phyloP scores from a whole-genome alignment of 2,329 filamentous ascomycete species.

The Furcasterigmium sp. region DNA sequence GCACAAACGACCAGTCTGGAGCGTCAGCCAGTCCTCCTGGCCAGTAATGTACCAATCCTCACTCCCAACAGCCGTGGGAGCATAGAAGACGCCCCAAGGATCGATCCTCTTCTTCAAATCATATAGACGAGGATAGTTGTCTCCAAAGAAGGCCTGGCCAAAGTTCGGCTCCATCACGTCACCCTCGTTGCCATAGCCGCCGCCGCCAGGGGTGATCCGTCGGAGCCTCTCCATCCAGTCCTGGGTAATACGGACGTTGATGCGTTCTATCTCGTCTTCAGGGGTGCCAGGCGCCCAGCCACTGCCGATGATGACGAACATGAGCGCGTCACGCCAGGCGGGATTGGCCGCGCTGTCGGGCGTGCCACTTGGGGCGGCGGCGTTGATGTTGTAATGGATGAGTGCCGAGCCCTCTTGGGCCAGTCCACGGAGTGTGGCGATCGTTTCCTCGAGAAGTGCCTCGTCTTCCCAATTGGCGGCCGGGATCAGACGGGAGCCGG shows the following conservation, averaged over 20 bases:
- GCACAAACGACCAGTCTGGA: constrained; percentile 8
- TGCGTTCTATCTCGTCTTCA: constrained; percentile 20
- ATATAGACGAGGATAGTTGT: constrained; percentile 17
- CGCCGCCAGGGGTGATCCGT: constrained; percentile 17
- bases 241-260: constrained; percentile 17
- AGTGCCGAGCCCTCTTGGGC: constrained; percentile 18
- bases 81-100: constrained; percentile 21
- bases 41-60: constrained; percentile 18
- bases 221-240: constrained; percentile 16
- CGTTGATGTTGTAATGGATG: constrained; percentile 23
- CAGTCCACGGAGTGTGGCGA: constrained; percentile 17
- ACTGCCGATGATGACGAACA: constrained; percentile 20
- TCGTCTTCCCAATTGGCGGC: constrained; percentile 25
- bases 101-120: constrained; percentile 23
- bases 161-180: constrained; percentile 24
- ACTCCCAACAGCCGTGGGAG: constrained; percentile 20
- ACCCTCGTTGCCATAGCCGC: constrained; percentile 24
- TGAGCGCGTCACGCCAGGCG: constrained; percentile 31
- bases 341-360: constrained; percentile 31
- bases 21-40: constrained; percentile 2
- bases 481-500: constrained; percentile 34
- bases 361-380: constrained; percentile 9
- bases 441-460: constrained; percentile 20
- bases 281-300: constrained; percentile 19
- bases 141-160: constrained; percentile 21